A percentile compares a stretch with the other conserved stretches of the same genome.
Conservation (phyloP, 2,329 filamentous ascomycete species). For the Alternaria solani region DNA sequence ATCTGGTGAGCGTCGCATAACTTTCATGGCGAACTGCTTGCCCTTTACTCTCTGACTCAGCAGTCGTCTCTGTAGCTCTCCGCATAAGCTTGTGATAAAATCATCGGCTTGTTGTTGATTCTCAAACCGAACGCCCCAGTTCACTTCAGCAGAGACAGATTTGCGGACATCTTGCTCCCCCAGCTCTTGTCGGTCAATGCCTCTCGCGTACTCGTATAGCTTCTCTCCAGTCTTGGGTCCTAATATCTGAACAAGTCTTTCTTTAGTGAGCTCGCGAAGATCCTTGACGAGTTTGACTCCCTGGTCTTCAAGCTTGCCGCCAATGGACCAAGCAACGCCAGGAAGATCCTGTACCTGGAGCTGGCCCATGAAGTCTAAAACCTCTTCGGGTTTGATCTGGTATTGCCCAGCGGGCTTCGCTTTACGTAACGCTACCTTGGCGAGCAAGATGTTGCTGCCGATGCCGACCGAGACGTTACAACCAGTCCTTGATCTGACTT, state of each 20-base stretch:
- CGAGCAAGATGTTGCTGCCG: conserved; percentile 86
- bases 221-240: conserved; percentile 94
- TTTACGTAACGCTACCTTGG: conserved; percentile 87
- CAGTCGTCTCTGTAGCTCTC: conserved; percentile 82
- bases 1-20: conserved; percentile 87
- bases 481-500: conserved; percentile 76
- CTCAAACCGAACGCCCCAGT: conserved; percentile 96
- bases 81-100: conserved; percentile 84
- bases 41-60: conserved; percentile 86
- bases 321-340: conserved; percentile 90
- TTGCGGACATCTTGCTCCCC: conserved; percentile 87
- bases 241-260: conserved; percentile 74
- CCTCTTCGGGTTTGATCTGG: conserved; percentile 82
- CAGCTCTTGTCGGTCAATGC: conserved; percentile 85
- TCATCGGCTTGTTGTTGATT: conserved; percentile 92
- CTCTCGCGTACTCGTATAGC: conserved; percentile 87
- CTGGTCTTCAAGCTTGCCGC: conserved; percentile 86
- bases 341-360: conserved; percentile 83
- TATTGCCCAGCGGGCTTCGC: conserved; percentile 95
- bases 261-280: conserved; percentile 77
- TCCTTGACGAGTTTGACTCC: conserved; percentile 85
- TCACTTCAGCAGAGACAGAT: conserved; percentile 96
- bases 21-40: conserved; percentile 88
- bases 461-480: conserved; percentile 94
- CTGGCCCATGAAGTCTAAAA: conserved; percentile 77